These are phyloP conservation scores for Podaxis rugospora DNA, from an alignment of 768 basidiomycete species.

Conservation along the genomic window DNA sequence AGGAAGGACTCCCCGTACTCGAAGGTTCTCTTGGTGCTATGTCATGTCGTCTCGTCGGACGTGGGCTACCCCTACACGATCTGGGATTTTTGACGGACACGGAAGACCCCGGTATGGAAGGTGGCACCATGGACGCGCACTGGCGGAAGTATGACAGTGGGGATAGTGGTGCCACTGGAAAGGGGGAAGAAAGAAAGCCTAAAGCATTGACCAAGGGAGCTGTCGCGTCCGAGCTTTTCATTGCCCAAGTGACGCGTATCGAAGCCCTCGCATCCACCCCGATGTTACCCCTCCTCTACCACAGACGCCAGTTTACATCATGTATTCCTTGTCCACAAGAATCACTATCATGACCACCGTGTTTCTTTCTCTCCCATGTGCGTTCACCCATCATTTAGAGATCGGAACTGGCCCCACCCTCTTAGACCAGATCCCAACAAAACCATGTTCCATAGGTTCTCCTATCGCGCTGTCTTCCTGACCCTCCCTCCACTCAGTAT, in stretches of 20 bases:
- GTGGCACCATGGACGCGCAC: not conserved
- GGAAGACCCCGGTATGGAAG: not conserved
- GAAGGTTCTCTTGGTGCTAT: constrained; percentile 63
- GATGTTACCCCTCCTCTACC: constrained; percentile 6
- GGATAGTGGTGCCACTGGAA: not conserved
- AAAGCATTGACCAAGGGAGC: not conserved
- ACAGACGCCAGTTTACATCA: constrained; percentile 7
- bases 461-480: not conserved
- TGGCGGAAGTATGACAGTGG: not conserved
- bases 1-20: constrained; percentile 58
- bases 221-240: constrained; percentile 6
- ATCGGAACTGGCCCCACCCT: not conserved
- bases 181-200: constrained; percentile 1
- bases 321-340: not conserved
- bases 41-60: constrained; percentile 62
- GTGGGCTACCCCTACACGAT: constrained; percentile 59
- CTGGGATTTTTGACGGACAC: constrained; percentile 30
- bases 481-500: not conserved
- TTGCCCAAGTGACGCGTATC: constrained; percentile 11
- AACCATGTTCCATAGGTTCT: not conserved
- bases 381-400: not conserved
- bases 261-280: constrained; percentile 2
- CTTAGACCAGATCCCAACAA: not conserved
- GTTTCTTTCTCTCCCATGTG: not conserved
- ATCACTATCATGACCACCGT: not conserved